Percentiles rank a stretch among this genome's conserved stretches.
Conservation (phyloP, 352 stramenopile genomes). For the Sclerospora graminicola region DNA sequence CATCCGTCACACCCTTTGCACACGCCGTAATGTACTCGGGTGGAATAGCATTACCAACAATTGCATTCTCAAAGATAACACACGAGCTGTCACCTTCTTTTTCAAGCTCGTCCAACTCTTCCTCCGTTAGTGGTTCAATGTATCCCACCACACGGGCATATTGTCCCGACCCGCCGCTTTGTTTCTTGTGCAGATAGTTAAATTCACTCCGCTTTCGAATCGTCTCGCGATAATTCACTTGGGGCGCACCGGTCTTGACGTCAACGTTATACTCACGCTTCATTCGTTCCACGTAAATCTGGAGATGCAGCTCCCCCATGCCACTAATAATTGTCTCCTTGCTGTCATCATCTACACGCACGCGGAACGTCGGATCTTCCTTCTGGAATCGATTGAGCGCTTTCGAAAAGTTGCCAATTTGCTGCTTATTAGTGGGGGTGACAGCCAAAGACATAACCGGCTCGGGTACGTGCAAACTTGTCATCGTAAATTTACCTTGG, state of each 20-base stretch:
- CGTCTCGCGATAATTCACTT: constrained; percentile 99
- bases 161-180: constrained; percentile 95
- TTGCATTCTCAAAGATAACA: constrained; percentile 96
- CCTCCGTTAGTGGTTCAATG: constrained; percentile 91
- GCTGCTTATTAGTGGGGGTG: constrained; percentile 91
- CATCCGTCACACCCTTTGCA: constrained; percentile 96
- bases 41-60: constrained; percentile 97
- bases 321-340: constrained; percentile 98
- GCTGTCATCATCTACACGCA: constrained; percentile 93
- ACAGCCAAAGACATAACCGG: constrained; percentile 97
- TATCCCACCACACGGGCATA: constrained; percentile 96
- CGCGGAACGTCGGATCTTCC: constrained; percentile 97
- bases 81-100: constrained; percentile 21
- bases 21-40: constrained; percentile 97
- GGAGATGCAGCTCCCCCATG: constrained; percentile 98
- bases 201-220: constrained; percentile 91
- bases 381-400: constrained; percentile 93
- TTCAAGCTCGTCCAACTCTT: constrained; percentile 48
- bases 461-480: constrained; percentile 96
- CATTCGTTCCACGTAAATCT: constrained; percentile 99
- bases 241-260: constrained; percentile 82
- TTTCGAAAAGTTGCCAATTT: constrained; percentile 95
- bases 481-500: constrained; percentile 89
- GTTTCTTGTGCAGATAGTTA: constrained; percentile 99
- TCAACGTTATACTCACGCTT: constrained; percentile 97